Base-by-base conservation (phyloP, 805 yeast species). In the Zygotorulaspora sp. region DNA sequence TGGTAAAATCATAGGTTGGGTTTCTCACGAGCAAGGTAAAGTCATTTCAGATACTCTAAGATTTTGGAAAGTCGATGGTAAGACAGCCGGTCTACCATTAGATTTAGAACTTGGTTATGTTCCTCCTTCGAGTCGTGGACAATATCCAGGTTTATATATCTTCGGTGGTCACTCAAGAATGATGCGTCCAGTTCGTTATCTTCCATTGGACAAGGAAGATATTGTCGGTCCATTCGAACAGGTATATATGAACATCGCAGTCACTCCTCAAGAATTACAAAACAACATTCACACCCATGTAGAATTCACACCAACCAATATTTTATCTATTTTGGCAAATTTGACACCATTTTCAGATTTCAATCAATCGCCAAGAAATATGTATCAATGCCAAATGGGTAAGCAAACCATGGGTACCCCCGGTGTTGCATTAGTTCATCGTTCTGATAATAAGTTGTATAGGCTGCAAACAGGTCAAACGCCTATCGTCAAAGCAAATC, bases 351-450 rank as follows among this genome's bases (percentile, higher is more conserved):
- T 87, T 63, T 89, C 97, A 1, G 98, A 92, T 65, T 92, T 92
- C 71, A 92, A 92, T 66, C 98, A 92, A 71, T 89, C 97, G 18
- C 98, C 98, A 57, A 84, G 98, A 78, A 92, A 92, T 64, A 92
- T 92, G 97, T 92, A 92, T 65, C 98, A 92, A 71, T 92, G 98
- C 69, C 98, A 92, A 74, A 92, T 92, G 98, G 97, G 97, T 78
- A 92, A 92, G 70, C 98, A 92, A 71, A 90, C 98, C 14, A 92
- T 92, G 98, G 98, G 98, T 66, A 92, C 98, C 4, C 98, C 98
- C 6, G 97, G 97, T 68, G 96, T 92, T 47, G 97, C 95, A 0
- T 70, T 90, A 38, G 76, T 71, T 30, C 95, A 88, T 63, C 77
- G 98, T 65, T 83, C 96, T 1, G 98, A 92, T 64, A 92, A 92